phyloP scores from a whole-genome alignment of 257 asterid genomes.

The Solanum pimpinellifolium region DNA sequence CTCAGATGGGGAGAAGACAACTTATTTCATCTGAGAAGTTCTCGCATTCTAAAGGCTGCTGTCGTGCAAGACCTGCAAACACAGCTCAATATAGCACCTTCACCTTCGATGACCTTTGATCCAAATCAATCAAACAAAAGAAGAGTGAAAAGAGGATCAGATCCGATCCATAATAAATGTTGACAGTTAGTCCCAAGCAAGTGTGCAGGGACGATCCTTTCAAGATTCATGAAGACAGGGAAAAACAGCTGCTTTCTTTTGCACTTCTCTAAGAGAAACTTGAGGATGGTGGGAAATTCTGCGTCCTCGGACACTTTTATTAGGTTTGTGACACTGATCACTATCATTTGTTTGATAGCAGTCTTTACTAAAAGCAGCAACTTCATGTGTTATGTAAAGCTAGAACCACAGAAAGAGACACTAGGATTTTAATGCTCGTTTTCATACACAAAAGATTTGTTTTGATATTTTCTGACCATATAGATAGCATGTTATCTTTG shows the following conservation, averaged over 20 bases:
- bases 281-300: neutral
- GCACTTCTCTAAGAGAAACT: neutral
- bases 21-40: slow-evolving; percentile 7
- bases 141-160: slow-evolving; percentile 62
- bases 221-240: neutral
- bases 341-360: neutral
- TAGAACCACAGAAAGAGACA: neutral
- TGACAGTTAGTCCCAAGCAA: slow-evolving; percentile 6
- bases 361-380: neutral
- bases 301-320: neutral
- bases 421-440: neutral
- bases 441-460: neutral
- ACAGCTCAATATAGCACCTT: slow-evolving; percentile 36
- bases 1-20: slow-evolving; percentile 21
- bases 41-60: slow-evolving; percentile 19
- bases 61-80: slow-evolving; percentile 26
- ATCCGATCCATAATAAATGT: slow-evolving; percentile 74
- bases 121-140: slow-evolving; percentile 59
- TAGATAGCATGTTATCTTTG: neutral
- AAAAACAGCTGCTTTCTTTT: slow-evolving; percentile 2
- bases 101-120: slow-evolving; percentile 40
- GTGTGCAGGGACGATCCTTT: neutral
- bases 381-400: neutral
- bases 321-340: neutral
- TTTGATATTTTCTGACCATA: neutral